Evolutionary conservation across 2,329 filamentous ascomycete species (phyloP).

Genomic region (Nemania sp.): DNA sequence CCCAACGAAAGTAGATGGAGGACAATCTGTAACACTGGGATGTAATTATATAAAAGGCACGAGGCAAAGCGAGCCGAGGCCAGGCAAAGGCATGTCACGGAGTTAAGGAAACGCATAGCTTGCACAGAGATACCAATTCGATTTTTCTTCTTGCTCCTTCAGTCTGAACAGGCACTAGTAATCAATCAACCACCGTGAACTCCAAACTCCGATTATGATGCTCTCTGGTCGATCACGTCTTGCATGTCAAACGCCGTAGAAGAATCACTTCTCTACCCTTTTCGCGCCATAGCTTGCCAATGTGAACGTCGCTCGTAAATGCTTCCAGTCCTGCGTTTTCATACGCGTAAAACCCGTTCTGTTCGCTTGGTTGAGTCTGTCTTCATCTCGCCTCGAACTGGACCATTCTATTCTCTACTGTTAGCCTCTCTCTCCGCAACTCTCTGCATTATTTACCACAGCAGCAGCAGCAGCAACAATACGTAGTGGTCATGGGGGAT

Average conservation of each 20-base stretch:
- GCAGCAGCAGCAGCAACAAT: too few species aligned
- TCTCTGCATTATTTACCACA: too few species aligned
- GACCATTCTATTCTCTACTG: slow-evolving; percentile 71
- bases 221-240: not conserved
- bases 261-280: not conserved
- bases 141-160: slow-evolving; percentile 17
- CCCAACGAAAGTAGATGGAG: slow-evolving; percentile 41
- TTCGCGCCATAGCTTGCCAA: not conserved
- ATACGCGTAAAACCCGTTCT: not conserved
- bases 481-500: too few species aligned
- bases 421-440: not conserved
- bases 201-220: slow-evolving; percentile 26
- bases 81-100: slow-evolving; percentile 16
- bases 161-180: not conserved
- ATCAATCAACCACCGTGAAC: slow-evolving; percentile 16
- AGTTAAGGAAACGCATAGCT: slow-evolving; percentile 20
- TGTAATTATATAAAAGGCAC: not conserved
- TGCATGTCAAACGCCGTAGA: not conserved
- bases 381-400: slow-evolving; percentile 92
- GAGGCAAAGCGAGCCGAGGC: not conserved
- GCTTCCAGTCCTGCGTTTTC: not conserved
- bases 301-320: slow-evolving; percentile 2
- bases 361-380: too few species aligned
- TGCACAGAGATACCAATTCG: slow-evolving; percentile 36
- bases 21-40: too few species aligned